Percentiles rank a stretch among this genome's conserved stretches.
phyloP scores from a whole-genome alignment of 1,284 basidiomycete species.

The Ceraceosorus guamensis region DNA sequence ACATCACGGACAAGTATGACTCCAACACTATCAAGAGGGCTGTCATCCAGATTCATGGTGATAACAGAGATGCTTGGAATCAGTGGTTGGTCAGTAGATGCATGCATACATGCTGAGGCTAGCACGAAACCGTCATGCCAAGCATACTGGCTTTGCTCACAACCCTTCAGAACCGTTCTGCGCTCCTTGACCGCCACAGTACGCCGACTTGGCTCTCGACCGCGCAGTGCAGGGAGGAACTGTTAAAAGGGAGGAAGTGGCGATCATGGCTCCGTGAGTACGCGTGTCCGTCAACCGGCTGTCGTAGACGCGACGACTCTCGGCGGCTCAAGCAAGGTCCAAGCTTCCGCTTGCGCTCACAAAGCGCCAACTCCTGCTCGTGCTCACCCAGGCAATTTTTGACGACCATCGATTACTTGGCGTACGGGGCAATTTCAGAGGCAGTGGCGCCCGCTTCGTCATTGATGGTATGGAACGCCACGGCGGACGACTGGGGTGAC shows the following conservation, averaged over 20 bases:
- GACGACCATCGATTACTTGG: conserved; percentile 24
- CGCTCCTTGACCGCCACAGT: conserved; percentile 9
- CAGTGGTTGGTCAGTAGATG: conserved; percentile 18
- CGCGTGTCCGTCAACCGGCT: not conserved
- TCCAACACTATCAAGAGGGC: conserved; percentile 5
- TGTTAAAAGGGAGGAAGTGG: conserved; percentile 30
- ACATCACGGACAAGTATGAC: conserved; percentile 20
- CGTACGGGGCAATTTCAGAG: conserved; percentile 23
- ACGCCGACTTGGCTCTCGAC: conserved; percentile 28
- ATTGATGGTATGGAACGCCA: conserved; percentile 25
- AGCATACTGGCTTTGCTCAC: not conserved
- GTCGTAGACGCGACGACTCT: not conserved
- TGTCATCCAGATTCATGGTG: conserved; percentile 9
- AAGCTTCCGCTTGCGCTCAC: not conserved
- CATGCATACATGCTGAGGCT: too few relatives aligned
- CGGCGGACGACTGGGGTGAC: conserved; percentile 27
- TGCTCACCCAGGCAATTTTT: conserved; percentile 20
- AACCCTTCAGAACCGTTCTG: too few relatives aligned
- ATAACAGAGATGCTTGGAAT: conserved; percentile 16
- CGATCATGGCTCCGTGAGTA: conserved; percentile 28
- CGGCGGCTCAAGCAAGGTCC: too few relatives aligned
- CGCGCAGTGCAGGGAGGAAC: conserved; percentile 19
- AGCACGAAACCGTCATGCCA: not conserved
- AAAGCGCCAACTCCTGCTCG: not conserved
- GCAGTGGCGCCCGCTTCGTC: conserved; percentile 14